Evolutionary conservation across 1,284 basidiomycete species (phyloP), one percentile per base, ranked within the genome.

Genomic region (Malassezia caprae): DNA sequence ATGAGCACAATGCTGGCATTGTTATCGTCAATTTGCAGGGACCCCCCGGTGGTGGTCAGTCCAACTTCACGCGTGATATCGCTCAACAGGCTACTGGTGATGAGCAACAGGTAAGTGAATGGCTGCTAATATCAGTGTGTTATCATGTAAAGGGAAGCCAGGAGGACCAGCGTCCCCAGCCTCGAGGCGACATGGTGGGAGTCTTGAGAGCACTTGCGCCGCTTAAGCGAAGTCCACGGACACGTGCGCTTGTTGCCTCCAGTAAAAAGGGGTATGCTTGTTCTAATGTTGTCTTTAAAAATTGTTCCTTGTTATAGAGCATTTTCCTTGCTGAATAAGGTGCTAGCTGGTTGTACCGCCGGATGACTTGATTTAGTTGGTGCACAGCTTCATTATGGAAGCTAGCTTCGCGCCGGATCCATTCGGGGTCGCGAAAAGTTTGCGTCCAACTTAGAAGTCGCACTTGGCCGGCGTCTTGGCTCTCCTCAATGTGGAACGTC

Each of bases 1-100:
- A 96, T 76, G 84, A 84, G 0, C 75, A 82, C 23, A 96, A 96
- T 65, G 75, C 81, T 0, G 91, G 93, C 8, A 88, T 96, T 4
- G 79, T 96, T 8, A 77, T 96, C 44, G 88, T 93, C 10, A 81
- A 84, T 58, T 78, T 96, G n/a, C 72, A 75, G 8, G 79, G 79
- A 1, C 74, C 69, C n/a, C 76, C 78, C 13, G 73, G 76, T 40
- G 65, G 64, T 34, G 57, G 61, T 37, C 63, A 52, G 19, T 64
- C 62, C 24, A 54, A 55, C n/a, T 69, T 72, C 23, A 69, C 68
- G 10, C 48, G 66, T 8, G 69, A 66, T 27, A 59, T 72, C 26
- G 67, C 70, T 4, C 60, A 64, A 40, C 57, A 65, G 50, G 64
- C 60, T 11, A 68, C 61, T 13, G 69, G 70, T 19, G 40, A 43